Base-by-base conservation (phyloP, 2,329 filamentous ascomycete species). In the Xylaria arbuscula region DNA sequence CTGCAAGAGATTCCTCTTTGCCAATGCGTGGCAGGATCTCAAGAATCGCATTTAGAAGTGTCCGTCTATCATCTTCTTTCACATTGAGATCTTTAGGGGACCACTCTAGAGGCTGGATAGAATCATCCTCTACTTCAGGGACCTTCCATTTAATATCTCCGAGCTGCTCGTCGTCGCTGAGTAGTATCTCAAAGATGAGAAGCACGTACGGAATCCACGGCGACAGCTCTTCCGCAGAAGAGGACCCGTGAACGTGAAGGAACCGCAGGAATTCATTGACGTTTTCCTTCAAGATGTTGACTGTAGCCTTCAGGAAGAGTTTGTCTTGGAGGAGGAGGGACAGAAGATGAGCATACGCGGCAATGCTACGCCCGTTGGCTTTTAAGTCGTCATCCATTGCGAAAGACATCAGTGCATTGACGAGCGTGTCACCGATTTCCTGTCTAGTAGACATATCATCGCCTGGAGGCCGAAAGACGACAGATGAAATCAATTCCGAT, bases 181-280 rank as follows among this genome's bases (percentile, higher is more conserved):
- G 84, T 38, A 98, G 84, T 62, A 92, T 92, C 83, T 99, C 96
- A 57, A 98, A 86, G 58, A 99, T 92, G 17, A 98, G 86, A 40
- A 99, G 84, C 38, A 98, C 89, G 76, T 96, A 94, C 13, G 93
- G 92, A 71, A 98, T 91, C 94, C 95, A 99, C 1, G 93, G 92
- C 4, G 94, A 92, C n/a, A 93, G 84, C 67, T 96, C 92, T 57
- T 97, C 93, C 0, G 86, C 83, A 3, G 91, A 85, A 64, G 90
- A 88, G 32, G 90, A 88, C 0, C 88, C 83, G 5, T 88, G 84
- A 3, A 94, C 83, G 74, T 92, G 91, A 73, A 99, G 87, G 78
- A 98, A 98, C 2, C 84, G 86, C 34, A 97, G 85, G 70, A 98
- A 89, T 45, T 90, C 90, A 10, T 85, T 84, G 48, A 98, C 91